Conservation (phyloP, 345 rosid genomes). For the Brassica cretica region DNA sequence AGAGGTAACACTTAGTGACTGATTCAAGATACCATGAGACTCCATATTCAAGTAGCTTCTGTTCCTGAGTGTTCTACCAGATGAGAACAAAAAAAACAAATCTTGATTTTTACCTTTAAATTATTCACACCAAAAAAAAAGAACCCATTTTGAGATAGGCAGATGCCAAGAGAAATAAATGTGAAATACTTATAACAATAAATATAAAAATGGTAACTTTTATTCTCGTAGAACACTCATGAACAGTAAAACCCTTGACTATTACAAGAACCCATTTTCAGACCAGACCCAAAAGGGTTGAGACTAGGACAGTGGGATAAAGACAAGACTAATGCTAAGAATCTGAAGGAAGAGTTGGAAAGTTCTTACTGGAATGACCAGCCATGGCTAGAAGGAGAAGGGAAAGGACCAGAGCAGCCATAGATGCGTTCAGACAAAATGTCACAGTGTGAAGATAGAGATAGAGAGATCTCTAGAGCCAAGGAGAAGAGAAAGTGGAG, state of each 20-base stretch:
- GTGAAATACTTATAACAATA: not conserved
- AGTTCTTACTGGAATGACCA: constrained; percentile 53
- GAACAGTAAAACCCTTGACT: constrained; percentile 33
- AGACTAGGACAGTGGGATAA: not conserved
- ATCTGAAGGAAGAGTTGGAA: constrained; percentile 16
- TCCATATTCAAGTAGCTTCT: not conserved
- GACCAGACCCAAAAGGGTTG: constrained; percentile 1
- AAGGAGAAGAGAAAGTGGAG: constrained; percentile 7
- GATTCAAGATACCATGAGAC: not conserved
- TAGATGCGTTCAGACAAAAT: constrained; percentile 33
- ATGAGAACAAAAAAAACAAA: constrained; percentile 6
- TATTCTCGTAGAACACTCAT: not conserved
- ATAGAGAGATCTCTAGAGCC: constrained; percentile 25
- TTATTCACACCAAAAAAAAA: no score
- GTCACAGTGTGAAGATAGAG: constrained; percentile 18
- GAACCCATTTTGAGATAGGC: not conserved
- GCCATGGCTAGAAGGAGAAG: constrained; percentile 53
- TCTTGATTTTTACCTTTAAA: not conserved
- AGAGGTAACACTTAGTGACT: not conserved
- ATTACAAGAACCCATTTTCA: constrained; percentile 9
- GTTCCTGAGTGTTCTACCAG: not conserved
- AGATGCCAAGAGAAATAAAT: not conserved
- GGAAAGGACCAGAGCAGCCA: constrained; percentile 51
- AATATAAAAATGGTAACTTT: not conserved
- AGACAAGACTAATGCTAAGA: constrained; percentile 13